A percentile compares a stretch with the other conserved stretches of the same genome.
Evolutionary conservation across 495 filamentous ascomycete species (phyloP).

Genomic region (Rhypophila decipiens): DNA sequence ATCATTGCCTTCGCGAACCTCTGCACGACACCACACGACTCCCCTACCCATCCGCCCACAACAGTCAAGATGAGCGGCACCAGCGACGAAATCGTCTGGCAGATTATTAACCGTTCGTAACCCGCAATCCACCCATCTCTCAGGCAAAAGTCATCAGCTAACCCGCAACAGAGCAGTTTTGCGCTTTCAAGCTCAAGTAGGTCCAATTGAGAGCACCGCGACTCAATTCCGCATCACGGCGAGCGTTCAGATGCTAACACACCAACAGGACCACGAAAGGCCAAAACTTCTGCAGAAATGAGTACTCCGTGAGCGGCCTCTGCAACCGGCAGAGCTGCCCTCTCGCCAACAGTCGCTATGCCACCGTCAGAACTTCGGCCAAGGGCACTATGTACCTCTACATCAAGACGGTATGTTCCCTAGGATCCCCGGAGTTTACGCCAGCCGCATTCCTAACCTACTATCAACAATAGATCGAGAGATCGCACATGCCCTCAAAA

Average conservation of each 20-base stretch:
- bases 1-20: too few relatives aligned
- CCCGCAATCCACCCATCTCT: neutral
- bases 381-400: slow-evolving; percentile 86
- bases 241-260: slow-evolving; percentile 25
- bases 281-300: slow-evolving; percentile 95
- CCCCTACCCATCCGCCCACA: neutral
- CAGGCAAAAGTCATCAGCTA: too few relatives aligned
- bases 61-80: neutral
- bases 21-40: neutral
- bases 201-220: slow-evolving; percentile 15
- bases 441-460: neutral
- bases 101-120: slow-evolving; percentile 30
- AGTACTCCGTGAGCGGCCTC: slow-evolving; percentile 63
- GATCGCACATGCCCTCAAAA: slow-evolving; percentile 82
- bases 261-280: slow-evolving; percentile 71
- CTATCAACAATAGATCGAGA: slow-evolving; percentile 56
- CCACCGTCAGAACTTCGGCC: slow-evolving; percentile 79
- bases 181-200: slow-evolving; percentile 92
- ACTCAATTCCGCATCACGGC: neutral
- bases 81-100: slow-evolving; percentile 90
- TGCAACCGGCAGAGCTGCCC: slow-evolving; percentile 95
- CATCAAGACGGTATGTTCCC: slow-evolving; percentile 72
- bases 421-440: neutral
- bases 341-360: slow-evolving; percentile 91
- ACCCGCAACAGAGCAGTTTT: slow-evolving; percentile 65